Evolutionary conservation across 129 eudicot genomes (phyloP).

Genomic region (Flaveria robusta): DNA sequence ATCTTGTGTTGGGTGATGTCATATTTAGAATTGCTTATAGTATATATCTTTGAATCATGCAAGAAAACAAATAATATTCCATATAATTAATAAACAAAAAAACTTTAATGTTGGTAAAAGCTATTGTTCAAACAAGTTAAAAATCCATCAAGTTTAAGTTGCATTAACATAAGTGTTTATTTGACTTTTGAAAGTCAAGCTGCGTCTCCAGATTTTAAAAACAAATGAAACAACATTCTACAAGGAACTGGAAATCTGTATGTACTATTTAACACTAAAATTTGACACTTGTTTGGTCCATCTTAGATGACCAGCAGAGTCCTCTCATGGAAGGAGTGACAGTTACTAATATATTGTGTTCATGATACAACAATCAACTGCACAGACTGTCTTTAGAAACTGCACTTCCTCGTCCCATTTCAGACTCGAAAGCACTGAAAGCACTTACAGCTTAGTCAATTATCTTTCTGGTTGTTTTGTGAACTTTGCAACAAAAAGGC

Average conservation of each 20-base stretch:
- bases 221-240: neutral
- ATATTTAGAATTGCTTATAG: too few relatives aligned
- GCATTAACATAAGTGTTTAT: neutral
- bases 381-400: neutral
- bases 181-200: neutral
- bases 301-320: neutral
- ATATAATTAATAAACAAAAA: neutral
- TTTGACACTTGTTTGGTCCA: neutral
- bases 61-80: neutral
- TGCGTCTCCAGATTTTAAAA: neutral
- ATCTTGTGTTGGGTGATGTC: neutral
- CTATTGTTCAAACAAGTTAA: neutral
- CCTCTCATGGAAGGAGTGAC: neutral
- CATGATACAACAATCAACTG: conserved; percentile 15
- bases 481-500: conserved; percentile 96
- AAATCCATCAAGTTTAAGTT: neutral
- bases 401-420: neutral
- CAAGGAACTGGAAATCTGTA: neutral
- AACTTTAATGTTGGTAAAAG: neutral
- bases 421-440: neutral
- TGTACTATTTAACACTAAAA: neutral
- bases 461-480: conserved; percentile 50
- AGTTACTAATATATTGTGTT: neutral
- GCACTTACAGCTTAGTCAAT: conserved; percentile 17
- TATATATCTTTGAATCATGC: neutral